Base-by-base conservation (phyloP, 2,329 filamentous ascomycete genomes). In the Cladophialophora psammophila region DNA sequence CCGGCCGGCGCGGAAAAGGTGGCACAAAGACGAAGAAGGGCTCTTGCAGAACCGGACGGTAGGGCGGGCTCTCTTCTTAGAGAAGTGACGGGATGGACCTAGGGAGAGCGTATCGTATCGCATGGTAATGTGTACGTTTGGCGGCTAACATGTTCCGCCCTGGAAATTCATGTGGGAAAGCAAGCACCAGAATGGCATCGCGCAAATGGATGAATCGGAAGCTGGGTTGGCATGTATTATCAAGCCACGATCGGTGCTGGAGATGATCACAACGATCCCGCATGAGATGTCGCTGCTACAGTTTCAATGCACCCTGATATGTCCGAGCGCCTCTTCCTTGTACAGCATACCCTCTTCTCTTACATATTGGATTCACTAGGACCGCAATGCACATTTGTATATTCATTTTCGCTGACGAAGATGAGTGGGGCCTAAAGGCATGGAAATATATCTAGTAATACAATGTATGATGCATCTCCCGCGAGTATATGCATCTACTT, bases 141-240 rank as follows among this genome's bases (percentile, higher is more conserved):
- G 67, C 68, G 68, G 68, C 68, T 70, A 70, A 70, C 68, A 70
- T 70, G 68, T 70, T 59, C 68, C 68, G 68, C 68, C 64, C 32
- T 35, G 31, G 52, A 55, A 35, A 36, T 26, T 31, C 3, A 50
- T 31, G 45, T 50, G 45, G 45, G 20, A 50, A 26, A 20, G 45
- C 45, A 50, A 20, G 45, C 45, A 50, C 45, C 10, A 18, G 20
- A 12, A 31, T 26, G 45, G 18, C 45, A 50, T 50, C 45, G 45
- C 18, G 4, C 45, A 50, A 18, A 26, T 8, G 45, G 18, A 50
- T 31, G 53, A 45, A 4, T 35, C 20, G 53, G 53, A 3, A 26
- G 26, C 26, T 50, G 45, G 45, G 45, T 31, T 12, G 18, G 45
- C 26, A 26, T 50, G 20, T 50, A 12, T 50, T 50, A 12, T 50